phyloP scores from a whole-genome alignment of 495 filamentous ascomycete genomes.

The Xylaria flabelliformis region DNA sequence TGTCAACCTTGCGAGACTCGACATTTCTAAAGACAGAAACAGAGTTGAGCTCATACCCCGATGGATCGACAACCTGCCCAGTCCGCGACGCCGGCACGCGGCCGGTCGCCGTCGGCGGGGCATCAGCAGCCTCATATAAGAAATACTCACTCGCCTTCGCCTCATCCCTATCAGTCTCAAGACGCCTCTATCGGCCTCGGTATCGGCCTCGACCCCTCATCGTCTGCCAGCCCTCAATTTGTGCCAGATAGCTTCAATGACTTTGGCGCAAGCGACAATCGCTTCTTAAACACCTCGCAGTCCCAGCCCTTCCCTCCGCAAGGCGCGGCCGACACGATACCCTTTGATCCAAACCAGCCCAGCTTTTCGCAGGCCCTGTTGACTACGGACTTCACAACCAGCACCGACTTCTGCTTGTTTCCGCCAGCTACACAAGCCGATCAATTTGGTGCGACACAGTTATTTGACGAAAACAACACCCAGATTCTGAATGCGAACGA shows the following conservation, averaged over 20 bases:
- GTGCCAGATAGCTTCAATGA: constrained; percentile 45
- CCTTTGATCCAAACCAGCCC: constrained; percentile 48
- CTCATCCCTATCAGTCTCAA: constrained; percentile 52
- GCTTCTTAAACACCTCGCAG: constrained; percentile 50
- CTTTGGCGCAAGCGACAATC: constrained; percentile 42
- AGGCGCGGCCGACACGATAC: constrained; percentile 40
- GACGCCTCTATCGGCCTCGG: constrained; percentile 55
- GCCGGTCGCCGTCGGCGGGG: constrained; percentile 54
- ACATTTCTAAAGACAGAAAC: constrained; percentile 47
- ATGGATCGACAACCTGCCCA: constrained; percentile 56
- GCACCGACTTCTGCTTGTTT: constrained; percentile 62
- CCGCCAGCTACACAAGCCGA: constrained; percentile 48
- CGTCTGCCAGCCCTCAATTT: constrained; percentile 43
- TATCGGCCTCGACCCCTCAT: constrained; percentile 50
- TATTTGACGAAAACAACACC: constrained; percentile 59
- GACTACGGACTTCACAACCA: constrained; percentile 47
- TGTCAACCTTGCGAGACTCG: constrained; percentile 41
- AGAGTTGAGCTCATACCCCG: constrained; percentile 28
- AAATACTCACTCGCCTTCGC: constrained; percentile 57
- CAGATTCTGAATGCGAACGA: constrained; percentile 54
- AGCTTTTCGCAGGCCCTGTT: constrained; percentile 48
- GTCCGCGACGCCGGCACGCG: constrained; percentile 47
- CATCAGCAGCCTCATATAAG: constrained; percentile 59
- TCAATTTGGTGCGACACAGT: constrained; percentile 53
- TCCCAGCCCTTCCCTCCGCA: constrained; percentile 46